These are phyloP conservation scores for Trichomonascaceae sp. DNA, from an alignment of 1,139 yeast species.

Conservation along the genomic window DNA sequence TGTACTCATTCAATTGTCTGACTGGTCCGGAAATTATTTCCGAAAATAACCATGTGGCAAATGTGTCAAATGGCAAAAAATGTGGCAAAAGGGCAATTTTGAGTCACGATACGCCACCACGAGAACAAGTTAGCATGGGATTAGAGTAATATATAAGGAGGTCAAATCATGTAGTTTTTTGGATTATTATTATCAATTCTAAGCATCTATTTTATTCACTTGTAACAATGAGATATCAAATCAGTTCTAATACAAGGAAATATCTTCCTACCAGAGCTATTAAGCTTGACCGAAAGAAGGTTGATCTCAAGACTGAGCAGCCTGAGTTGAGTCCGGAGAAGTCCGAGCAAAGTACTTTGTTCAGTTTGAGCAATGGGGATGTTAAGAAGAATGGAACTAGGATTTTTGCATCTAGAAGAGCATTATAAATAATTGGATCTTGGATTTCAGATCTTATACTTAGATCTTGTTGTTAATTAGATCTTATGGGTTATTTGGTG, in stretches of 20 bases:
- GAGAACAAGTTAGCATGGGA: neutral
- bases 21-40: neutral
- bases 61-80: neutral
- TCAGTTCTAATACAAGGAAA: neutral
- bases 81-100: neutral
- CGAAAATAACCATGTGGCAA: neutral
- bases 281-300: neutral
- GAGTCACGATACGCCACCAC: neutral
- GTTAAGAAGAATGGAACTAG: neutral
- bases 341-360: neutral
- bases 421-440: too few species aligned
- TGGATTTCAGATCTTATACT: too few species aligned
- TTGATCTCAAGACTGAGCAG: neutral
- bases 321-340: neutral
- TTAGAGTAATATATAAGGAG: neutral
- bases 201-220: neutral
- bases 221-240: neutral
- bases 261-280: neutral
- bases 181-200: neutral
- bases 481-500: too few species aligned
- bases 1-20: too few species aligned
- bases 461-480: too few species aligned
- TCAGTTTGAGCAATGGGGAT: neutral
- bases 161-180: neutral
- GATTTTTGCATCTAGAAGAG: too few species aligned